These are phyloP conservation scores for Fraxinus sp. DNA, from an alignment of 305 asterid genomes.

Conservation along the genomic window DNA sequence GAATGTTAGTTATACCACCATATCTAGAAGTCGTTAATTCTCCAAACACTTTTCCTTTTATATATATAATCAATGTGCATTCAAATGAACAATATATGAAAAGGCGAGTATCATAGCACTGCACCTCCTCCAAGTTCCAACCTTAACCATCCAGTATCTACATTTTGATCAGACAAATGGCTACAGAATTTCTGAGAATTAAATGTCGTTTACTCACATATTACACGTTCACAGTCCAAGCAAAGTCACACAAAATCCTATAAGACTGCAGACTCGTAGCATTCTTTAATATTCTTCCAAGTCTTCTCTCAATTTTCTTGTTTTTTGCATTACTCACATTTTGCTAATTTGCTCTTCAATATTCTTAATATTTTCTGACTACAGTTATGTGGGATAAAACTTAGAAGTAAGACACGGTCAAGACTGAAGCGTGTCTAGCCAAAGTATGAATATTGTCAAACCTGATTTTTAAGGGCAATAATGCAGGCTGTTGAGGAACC, in stretches of 20 bases:
- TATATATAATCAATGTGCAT: neutral
- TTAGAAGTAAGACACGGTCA: neutral
- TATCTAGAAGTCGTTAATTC: neutral
- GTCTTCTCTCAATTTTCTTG: neutral
- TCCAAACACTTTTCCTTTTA: neutral
- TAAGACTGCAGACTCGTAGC: neutral
- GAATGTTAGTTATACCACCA: neutral
- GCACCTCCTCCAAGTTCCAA: neutral
- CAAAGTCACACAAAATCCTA: neutral
- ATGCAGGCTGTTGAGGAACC: constrained; percentile 95
- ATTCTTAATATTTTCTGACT: neutral
- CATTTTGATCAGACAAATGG: neutral
- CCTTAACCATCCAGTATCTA: neutral
- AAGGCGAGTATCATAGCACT: neutral
- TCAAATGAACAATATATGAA: neutral
- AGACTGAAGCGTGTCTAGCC: neutral
- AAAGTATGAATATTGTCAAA: constrained; percentile 20
- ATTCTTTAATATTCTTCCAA: neutral
- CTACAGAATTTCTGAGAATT: neutral
- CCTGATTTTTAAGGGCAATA: constrained; percentile 66
- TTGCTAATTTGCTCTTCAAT: neutral
- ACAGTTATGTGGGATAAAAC: neutral
- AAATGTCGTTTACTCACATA: neutral
- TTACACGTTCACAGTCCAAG: neutral
- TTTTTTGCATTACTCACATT: neutral